Percentiles rank a stretch among this genome's conserved stretches.
phyloP scores from a whole-genome alignment of 768 basidiomycete genomes.

The Kwoniella pini region DNA sequence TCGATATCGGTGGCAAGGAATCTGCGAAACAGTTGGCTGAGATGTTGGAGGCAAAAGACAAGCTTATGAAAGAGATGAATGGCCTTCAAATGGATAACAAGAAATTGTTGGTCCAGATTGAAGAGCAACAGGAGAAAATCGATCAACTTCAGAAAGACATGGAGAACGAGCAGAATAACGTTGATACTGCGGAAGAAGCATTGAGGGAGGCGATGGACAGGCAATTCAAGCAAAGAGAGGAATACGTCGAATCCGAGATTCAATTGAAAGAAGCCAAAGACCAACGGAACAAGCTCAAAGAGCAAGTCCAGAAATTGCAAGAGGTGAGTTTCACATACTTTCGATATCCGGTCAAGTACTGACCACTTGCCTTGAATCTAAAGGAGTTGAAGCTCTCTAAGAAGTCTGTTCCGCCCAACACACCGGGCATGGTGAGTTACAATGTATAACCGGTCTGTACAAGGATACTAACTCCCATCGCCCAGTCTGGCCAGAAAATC shows the following conservation, averaged over 20 bases:
- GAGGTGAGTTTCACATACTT: background rate
- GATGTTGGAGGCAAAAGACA: background rate
- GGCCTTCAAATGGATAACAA: constrained; percentile 19
- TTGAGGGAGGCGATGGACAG: constrained; percentile 56
- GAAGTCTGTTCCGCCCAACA: no score
- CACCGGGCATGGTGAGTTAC: no score
- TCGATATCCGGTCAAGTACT: no score
- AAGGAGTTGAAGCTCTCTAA: background rate
- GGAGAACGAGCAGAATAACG: constrained; percentile 59
- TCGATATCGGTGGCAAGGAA: background rate
- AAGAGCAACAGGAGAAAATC: background rate
- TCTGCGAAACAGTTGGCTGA: no score
- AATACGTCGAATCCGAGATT: constrained; percentile 4
- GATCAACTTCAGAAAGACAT: constrained; percentile 51
- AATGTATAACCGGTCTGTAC: no score
- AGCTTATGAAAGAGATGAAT: constrained; percentile 40
- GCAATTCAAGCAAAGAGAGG: background rate
- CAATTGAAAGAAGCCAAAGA: background rate
- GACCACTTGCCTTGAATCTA: background rate
- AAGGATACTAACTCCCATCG: no score
- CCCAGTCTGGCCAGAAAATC: no score
- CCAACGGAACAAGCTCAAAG: constrained; percentile 14
- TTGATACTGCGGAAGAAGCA: constrained; percentile 61
- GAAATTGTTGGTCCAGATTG: background rate
- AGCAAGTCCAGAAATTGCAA: constrained; percentile 1